Conservation (phyloP, 768 basidiomycete species). For the Hebeloma cylindrosporum region DNA sequence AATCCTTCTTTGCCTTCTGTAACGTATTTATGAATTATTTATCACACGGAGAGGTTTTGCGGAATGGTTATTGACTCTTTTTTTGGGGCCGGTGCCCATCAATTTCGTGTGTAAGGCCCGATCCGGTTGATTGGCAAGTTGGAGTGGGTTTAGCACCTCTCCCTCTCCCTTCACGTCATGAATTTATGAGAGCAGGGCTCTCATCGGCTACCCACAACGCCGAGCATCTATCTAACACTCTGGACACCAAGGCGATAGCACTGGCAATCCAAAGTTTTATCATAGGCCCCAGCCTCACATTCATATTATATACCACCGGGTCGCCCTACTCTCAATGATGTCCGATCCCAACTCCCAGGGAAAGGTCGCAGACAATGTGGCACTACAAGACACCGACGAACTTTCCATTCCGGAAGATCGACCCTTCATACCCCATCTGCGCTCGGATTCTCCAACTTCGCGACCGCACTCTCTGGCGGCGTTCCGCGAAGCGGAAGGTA, state of each 20-base stretch:
- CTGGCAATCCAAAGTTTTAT: slow-evolving; percentile 2
- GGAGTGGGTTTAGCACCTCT: slow-evolving; percentile 13
- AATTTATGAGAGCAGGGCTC: slow-evolving; percentile 39
- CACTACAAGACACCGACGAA: slow-evolving; percentile 16
- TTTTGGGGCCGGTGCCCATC: background rate
- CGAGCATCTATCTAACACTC: slow-evolving; percentile 11
- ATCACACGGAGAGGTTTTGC: background rate
- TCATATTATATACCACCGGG: no score
- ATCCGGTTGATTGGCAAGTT: slow-evolving; percentile 17
- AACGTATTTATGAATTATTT: no score
- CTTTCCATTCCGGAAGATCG: slow-evolving; percentile 53
- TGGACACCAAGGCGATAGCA: background rate
- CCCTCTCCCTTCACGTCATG: slow-evolving; percentile 26
- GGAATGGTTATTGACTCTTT: background rate
- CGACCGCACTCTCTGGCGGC: slow-evolving; percentile 55
- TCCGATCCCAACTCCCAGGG: slow-evolving; percentile 17
- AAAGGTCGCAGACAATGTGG: slow-evolving; percentile 4
- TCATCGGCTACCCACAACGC: slow-evolving; percentile 20
- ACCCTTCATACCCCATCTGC: slow-evolving; percentile 57
- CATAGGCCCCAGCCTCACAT: slow-evolving; percentile 4
- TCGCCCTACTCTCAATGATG: slow-evolving; percentile 15
- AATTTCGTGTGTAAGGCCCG: slow-evolving; percentile 16
- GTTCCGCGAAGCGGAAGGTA: slow-evolving; percentile 65
- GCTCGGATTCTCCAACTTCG: slow-evolving; percentile 50
- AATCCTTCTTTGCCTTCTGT: no score